These are phyloP conservation scores for Botrytis elliptica DNA, from an alignment of 2,329 filamentous ascomycete genomes.

Conservation along the genomic window DNA sequence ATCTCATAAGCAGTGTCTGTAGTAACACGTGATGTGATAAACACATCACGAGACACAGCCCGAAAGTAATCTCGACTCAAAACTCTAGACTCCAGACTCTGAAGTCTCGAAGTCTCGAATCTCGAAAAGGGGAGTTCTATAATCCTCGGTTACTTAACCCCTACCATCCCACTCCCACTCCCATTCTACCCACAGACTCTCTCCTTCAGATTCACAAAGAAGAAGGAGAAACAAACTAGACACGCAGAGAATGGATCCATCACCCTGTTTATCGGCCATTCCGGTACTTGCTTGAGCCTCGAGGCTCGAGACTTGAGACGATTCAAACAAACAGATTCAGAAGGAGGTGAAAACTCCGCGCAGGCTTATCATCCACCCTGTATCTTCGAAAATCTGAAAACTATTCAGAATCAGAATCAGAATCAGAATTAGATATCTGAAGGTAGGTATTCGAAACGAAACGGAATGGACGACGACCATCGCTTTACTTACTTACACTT, in stretches of 20 bases:
- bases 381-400: background rate
- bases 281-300: background rate
- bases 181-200: background rate
- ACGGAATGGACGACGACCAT: too few species aligned
- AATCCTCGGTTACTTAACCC: background rate
- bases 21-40: too few species aligned
- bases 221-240: background rate
- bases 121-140: background rate
- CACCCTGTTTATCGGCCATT: background rate
- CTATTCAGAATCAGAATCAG: background rate
- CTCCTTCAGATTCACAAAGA: too few species aligned
- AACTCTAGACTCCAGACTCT: too few species aligned
- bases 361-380: background rate
- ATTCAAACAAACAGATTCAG: background rate
- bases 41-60: too few species aligned
- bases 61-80: too few species aligned
- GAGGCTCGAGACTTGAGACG: background rate
- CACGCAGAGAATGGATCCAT: background rate
- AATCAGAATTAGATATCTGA: background rate
- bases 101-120: too few species aligned
- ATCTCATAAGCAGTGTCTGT: too few species aligned
- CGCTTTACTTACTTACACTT: too few species aligned
- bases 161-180: background rate
- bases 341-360: background rate
- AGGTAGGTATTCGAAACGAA: background rate